Conservation (phyloP, 345 rosid genomes). For the Dipteronia sinensis region DNA sequence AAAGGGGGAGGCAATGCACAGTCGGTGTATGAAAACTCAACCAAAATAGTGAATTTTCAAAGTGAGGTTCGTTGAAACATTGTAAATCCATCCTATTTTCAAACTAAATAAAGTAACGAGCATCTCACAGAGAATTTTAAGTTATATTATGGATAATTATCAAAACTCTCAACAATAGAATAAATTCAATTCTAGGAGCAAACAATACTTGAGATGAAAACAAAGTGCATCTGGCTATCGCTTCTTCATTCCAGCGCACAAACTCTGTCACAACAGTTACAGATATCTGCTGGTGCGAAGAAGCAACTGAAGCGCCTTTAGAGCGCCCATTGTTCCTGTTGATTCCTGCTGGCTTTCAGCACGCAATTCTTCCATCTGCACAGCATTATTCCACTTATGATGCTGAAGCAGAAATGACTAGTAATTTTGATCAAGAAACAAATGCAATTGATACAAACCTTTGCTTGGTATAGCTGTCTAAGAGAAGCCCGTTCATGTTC, state of each 20-base stretch:
- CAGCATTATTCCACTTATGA: conserved; percentile 21
- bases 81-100: conserved; percentile 4
- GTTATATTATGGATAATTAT: not conserved
- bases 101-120: not conserved
- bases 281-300: conserved; percentile 88
- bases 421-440: conserved; percentile 20
- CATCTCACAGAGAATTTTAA: not conserved
- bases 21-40: not conserved
- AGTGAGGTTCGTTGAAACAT: not conserved
- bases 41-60: not conserved
- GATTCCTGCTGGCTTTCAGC: conserved; percentile 87
- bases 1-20: not conserved
- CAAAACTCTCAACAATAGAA: not conserved
- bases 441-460: conserved; percentile 47
- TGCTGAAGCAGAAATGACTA: conserved; percentile 11
- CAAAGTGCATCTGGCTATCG: conserved; percentile 87
- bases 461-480: conserved; percentile 81
- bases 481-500: conserved; percentile 96
- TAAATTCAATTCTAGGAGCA: conserved; percentile 9
- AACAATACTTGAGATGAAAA: conserved; percentile 81
- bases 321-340: conserved; percentile 92
- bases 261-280: conserved; percentile 98
- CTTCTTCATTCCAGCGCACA: conserved; percentile 98
- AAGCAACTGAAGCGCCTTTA: conserved; percentile 80
- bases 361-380: conserved; percentile 89